Conservation (phyloP, 164 flowering plant species). For the Nymphaea colorata region DNA sequence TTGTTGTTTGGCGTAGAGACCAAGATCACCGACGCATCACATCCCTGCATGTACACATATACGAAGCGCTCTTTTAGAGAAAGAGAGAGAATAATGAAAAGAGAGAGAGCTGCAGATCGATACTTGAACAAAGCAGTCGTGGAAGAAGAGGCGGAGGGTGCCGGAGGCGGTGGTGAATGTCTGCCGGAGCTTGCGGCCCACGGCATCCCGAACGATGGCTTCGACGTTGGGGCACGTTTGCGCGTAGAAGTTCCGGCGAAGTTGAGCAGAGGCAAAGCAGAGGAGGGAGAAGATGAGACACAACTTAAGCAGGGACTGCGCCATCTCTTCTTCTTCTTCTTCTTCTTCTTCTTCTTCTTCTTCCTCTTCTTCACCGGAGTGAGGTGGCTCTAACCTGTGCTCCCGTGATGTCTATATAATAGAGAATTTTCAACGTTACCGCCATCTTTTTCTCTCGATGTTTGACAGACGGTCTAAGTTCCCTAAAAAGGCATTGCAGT, state of each 20-base stretch:
- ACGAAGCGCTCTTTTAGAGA: background rate
- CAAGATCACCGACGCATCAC: slow-evolving; percentile 8
- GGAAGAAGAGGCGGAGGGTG: slow-evolving; percentile 33
- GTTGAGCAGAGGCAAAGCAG: slow-evolving; percentile 18
- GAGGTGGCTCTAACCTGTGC: too few relatives aligned
- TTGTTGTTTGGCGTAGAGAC: slow-evolving; percentile 1
- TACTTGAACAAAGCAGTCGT: slow-evolving; percentile 35
- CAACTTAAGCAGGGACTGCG: background rate
- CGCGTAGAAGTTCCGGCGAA: slow-evolving; percentile 17
- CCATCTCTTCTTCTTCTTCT: too few relatives aligned
- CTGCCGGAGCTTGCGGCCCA: slow-evolving; percentile 20
- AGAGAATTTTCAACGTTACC: too few relatives aligned
- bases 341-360: too few relatives aligned
- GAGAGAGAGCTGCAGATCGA: background rate
- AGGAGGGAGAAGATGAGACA: slow-evolving; percentile 7
- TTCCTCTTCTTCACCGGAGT: too few relatives aligned
- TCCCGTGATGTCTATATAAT: too few relatives aligned
- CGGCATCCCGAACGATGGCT: slow-evolving; percentile 19
- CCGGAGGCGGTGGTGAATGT: slow-evolving; percentile 31
- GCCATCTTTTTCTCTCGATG: too few relatives aligned
- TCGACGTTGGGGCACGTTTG: slow-evolving; percentile 27
- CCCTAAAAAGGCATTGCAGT: too few relatives aligned
- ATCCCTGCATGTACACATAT: slow-evolving; percentile 1
- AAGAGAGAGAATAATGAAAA: background rate
- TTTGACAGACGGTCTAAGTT: too few relatives aligned